Conservation (phyloP, 2,329 filamentous ascomycete species). For the Calonectria pauciramosa region DNA sequence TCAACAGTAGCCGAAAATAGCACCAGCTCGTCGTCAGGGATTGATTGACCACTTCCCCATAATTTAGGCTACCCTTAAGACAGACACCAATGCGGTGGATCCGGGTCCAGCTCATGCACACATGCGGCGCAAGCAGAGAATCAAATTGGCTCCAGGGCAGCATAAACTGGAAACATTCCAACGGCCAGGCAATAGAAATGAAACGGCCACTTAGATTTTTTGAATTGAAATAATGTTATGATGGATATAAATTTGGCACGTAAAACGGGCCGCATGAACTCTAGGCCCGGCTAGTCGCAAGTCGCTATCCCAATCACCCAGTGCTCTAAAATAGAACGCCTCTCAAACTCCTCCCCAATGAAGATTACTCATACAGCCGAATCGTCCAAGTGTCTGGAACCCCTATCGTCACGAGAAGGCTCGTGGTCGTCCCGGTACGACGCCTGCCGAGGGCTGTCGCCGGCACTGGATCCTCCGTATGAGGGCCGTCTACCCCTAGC, state of each 20-base stretch:
- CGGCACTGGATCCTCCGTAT: slow-evolving; percentile 34
- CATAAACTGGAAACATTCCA: neutral
- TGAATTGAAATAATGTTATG: slow-evolving; percentile 14
- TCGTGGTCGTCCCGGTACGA: slow-evolving; percentile 40
- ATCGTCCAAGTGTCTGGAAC: slow-evolving; percentile 36
- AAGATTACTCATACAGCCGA: slow-evolving; percentile 51
- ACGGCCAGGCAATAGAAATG: neutral
- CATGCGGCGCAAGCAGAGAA: neutral
- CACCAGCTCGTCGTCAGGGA: neutral
- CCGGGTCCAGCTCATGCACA: neutral
- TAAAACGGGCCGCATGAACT: slow-evolving; percentile 19
- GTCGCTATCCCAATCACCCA: slow-evolving; percentile 28
- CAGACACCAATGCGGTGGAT: neutral
- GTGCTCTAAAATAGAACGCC: slow-evolving; percentile 33
- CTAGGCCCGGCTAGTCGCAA: slow-evolving; percentile 15
- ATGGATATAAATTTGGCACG: slow-evolving; percentile 16
- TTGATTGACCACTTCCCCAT: neutral
- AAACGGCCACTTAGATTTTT: neutral
- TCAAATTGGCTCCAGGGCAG: neutral
- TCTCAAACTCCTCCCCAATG: slow-evolving; percentile 29
- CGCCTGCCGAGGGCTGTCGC: slow-evolving; percentile 31
- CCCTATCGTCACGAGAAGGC: slow-evolving; percentile 22
- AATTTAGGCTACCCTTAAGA: neutral
- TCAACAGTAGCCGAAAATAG: neutral
- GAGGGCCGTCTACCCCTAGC: slow-evolving; percentile 39